A percentile compares a stretch with the other conserved stretches of the same genome.
Conservation (phyloP, 805 yeast species). For the Schizosaccharomyces lindneri region DNA sequence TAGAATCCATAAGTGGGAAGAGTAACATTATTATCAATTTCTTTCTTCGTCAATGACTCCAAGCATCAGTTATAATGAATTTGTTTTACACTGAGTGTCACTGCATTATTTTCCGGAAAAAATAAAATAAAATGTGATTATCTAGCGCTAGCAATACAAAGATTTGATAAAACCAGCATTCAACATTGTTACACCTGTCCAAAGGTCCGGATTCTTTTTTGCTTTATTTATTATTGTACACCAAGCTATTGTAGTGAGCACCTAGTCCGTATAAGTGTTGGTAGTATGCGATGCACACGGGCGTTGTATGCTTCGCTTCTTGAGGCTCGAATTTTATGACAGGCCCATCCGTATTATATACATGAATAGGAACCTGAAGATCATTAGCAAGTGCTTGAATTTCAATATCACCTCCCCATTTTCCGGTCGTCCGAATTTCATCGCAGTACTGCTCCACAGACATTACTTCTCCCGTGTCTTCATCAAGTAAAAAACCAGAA, state of each 20-base stretch:
- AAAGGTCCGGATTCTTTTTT: no score
- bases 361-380: neutral
- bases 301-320: neutral
- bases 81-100: no score
- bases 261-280: neutral
- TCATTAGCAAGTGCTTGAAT: neutral
- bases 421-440: neutral
- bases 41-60: no score
- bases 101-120: no score
- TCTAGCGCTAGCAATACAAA: no score
- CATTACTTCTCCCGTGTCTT: neutral
- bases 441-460: neutral
- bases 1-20: no score
- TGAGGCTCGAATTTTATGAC: neutral
- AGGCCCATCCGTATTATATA: neutral
- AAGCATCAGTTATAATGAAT: no score
- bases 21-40: no score
- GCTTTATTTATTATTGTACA: neutral
- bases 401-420: conserved; percentile 1
- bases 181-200: no score
- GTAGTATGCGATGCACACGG: neutral
- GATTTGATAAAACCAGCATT: no score
- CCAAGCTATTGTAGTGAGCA: neutral
- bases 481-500: neutral
- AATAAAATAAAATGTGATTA: no score